Evolutionary conservation across 257 asterid genomes (phyloP), one percentile per base, ranked within the genome.

Genomic region (Euphrasia confusa): DNA sequence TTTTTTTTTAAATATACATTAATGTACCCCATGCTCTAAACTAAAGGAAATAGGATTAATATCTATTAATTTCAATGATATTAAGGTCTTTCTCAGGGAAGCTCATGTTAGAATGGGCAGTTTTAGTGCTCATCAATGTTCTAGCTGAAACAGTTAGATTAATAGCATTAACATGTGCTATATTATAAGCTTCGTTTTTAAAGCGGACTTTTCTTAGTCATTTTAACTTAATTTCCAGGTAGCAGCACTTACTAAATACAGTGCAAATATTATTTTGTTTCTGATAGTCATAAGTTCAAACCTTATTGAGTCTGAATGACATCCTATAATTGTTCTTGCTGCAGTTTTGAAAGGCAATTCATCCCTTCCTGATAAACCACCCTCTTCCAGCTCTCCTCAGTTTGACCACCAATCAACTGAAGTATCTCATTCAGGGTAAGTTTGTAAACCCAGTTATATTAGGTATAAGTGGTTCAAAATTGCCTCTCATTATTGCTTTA

Each of bases 261-360:
- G 24, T 6, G 37, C 17, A 3, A 24, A 52, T 45, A 48, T 35
- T 37, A 14, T 28, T 44, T 55, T 18, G 6, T 60, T 3, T 45
- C 49, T 11, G 18, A 24, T 50, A 61, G 17, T 54, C 57, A 53
- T 66, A 66, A 14, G 47, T 27, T 56, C 28, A 14, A 17, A 32
- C 27, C 48, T 35, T 57, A 30, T n/a, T 44, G 17, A 32, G 18
- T 40, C 28, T 40, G 58, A 55, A 26, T 63, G 61, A 24, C 54
- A 33, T 59, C 55, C 55, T 32, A 65, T 61, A 37, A 60, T 54
- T 66, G 47, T 73, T 62, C 39, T 61, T 68, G n/a, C 49, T 87
- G 82, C 96, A 93, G 96, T 93, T 68, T 74, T 89, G 74, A 93
- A 89, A 81, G 96, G 97, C 72, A 80, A 64, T 78, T 78, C 99